Conservation (phyloP, 2,329 filamentous ascomycete species). For the Trematosphaeria pertusa region DNA sequence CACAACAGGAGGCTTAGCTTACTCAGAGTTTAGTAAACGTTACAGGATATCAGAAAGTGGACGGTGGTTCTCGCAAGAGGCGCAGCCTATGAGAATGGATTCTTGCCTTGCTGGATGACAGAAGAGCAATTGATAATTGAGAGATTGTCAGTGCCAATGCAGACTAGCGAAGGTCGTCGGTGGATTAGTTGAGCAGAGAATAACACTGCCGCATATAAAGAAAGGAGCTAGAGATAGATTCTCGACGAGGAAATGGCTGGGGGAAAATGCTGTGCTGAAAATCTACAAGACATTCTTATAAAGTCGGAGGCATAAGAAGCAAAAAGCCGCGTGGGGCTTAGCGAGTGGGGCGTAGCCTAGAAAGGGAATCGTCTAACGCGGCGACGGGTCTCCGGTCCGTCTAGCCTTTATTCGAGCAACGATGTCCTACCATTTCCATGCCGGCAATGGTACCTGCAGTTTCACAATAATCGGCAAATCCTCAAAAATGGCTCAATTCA, state of each 20-base stretch:
- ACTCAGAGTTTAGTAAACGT: slow-evolving; percentile 33
- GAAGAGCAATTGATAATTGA: slow-evolving; percentile 7
- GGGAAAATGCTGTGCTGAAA: not conserved
- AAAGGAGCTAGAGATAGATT: not conserved
- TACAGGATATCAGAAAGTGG: slow-evolving; percentile 16
- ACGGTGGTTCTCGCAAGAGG: slow-evolving; percentile 15
- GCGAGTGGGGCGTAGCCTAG: slow-evolving; percentile 42
- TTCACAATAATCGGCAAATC: too few species aligned
- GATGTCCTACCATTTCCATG: slow-evolving; percentile 4
- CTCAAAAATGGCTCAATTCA: not conserved
- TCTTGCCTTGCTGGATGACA: slow-evolving; percentile 7
- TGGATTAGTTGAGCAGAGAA: too few species aligned
- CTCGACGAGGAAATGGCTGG: not conserved
- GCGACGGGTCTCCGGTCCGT: slow-evolving; percentile 43
- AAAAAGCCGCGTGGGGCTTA: slow-evolving; percentile 40
- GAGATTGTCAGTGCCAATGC: slow-evolving; percentile 8
- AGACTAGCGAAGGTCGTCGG: slow-evolving; percentile 7
- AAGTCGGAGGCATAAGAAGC: slow-evolving; percentile 28
- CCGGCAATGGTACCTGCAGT: too few species aligned
- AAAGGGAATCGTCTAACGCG: slow-evolving; percentile 32
- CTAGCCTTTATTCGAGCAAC: slow-evolving; percentile 33
- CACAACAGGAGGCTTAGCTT: slow-evolving; percentile 32
- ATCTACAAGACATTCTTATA: slow-evolving; percentile 26
- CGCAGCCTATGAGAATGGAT: slow-evolving; percentile 14
- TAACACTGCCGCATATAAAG: too few species aligned